Conservation (phyloP, 2,329 filamentous ascomycete species). For the Claviceps lovelessii region DNA sequence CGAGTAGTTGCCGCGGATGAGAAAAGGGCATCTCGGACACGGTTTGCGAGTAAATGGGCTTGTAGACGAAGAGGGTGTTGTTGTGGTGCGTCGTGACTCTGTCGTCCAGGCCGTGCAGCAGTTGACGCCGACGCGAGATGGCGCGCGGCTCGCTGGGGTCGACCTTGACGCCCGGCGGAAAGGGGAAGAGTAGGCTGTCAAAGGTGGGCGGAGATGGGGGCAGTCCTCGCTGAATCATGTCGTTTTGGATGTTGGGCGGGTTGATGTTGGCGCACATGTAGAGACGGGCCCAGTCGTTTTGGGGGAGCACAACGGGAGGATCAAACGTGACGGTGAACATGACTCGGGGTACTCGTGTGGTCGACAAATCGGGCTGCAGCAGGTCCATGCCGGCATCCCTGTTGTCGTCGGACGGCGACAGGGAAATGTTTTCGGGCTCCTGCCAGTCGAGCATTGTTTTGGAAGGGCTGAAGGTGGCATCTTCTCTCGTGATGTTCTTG, state of each 20-base stretch:
- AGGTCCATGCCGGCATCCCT: constrained; percentile 38
- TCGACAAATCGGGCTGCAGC: constrained; percentile 30
- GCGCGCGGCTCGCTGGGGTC: constrained; percentile 45
- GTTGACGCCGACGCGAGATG: constrained; percentile 33
- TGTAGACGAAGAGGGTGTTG: constrained; percentile 55
- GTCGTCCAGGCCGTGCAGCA: constrained; percentile 31
- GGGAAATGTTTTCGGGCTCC: constrained; percentile 51
- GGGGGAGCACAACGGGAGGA: constrained; percentile 57
- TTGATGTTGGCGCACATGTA: constrained; percentile 40
- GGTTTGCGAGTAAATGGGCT: constrained; percentile 54
- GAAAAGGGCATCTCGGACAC: constrained; percentile 59
- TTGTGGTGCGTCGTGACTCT: constrained; percentile 29
- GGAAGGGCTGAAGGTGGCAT: constrained; percentile 27
- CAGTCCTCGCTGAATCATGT: constrained; percentile 16
- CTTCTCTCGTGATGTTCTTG: constrained; percentile 45
- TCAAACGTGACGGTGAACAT: constrained; percentile 63
- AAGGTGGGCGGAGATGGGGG: constrained; percentile 30
- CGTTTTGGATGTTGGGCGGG: constrained; percentile 22
- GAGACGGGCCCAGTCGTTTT: constrained; percentile 47
- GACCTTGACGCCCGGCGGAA: constrained; percentile 31
- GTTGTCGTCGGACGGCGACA: constrained; percentile 32
- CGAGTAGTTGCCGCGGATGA: constrained; percentile 62
- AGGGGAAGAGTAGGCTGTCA: constrained; percentile 44
- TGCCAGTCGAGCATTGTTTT: constrained; percentile 51
- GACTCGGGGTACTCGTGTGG: constrained; percentile 49